A percentile compares a stretch with the other conserved stretches of the same genome.
These are phyloP conservation scores for Tolypocladium tundrense DNA, from an alignment of 2,329 filamentous ascomycete species.

Conservation along the genomic window DNA sequence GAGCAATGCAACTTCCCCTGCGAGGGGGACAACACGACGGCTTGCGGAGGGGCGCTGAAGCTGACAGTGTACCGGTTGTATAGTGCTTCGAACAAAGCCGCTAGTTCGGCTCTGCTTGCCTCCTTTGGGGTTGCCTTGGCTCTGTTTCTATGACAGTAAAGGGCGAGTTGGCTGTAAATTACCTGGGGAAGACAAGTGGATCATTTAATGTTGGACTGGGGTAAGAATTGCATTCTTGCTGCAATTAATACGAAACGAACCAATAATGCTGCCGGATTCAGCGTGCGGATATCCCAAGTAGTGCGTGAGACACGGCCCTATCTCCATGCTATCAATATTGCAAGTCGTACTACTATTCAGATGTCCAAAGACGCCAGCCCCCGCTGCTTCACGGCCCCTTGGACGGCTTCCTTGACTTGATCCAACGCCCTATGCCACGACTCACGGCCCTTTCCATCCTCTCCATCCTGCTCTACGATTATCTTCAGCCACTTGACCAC, in stretches of 20 bases:
- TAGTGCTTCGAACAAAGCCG: not conserved
- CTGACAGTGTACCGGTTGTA: conserved; percentile 32
- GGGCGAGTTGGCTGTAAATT: not conserved
- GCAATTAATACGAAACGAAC: not conserved
- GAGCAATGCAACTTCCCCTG: conserved; percentile 40
- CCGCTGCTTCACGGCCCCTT: conserved; percentile 42
- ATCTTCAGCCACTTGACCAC: conserved; percentile 59
- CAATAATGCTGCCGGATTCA: not conserved
- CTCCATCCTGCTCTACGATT: conserved; percentile 39
- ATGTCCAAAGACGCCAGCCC: conserved; percentile 44
- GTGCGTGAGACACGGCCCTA: not conserved
- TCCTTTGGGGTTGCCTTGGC: not conserved
- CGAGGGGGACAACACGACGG: conserved; percentile 37
- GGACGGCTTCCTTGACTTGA: conserved; percentile 38
- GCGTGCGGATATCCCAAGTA: not conserved
- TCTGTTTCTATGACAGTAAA: not conserved
- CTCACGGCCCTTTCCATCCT: conserved; percentile 23
- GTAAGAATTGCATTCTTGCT: not conserved
- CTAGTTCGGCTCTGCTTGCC: not conserved
- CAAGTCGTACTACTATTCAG: conserved; percentile 3
- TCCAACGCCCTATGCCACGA: conserved; percentile 36
- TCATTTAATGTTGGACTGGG: not conserved
- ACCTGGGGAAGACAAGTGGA: not conserved
- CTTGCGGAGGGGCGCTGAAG: conserved; percentile 44
- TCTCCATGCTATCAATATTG: not conserved